Evolutionary conservation across 768 basidiomycete genomes (phyloP).

Genomic region (Lactifluus volemus): DNA sequence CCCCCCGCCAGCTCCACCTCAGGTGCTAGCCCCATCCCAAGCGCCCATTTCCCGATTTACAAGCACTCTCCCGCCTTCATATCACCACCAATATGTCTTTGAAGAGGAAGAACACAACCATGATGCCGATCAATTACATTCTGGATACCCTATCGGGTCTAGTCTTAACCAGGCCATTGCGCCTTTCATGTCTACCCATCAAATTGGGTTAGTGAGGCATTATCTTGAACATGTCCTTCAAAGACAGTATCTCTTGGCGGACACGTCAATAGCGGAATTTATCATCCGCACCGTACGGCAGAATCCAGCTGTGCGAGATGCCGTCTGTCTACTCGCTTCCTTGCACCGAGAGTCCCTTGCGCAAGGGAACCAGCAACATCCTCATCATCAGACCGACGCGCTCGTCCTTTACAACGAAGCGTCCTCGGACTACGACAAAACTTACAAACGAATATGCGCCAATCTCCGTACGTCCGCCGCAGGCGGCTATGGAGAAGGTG

Average conservation of each 20-base stretch:
- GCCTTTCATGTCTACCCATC: slow-evolving; percentile 20
- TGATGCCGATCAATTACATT: slow-evolving; percentile 8
- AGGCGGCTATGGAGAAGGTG: slow-evolving; percentile 41
- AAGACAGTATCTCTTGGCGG: slow-evolving; percentile 64
- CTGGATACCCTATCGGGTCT: slow-evolving; percentile 19
- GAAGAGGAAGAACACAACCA: slow-evolving; percentile 18
- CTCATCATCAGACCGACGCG: not conserved
- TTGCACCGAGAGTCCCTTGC: slow-evolving; percentile 37
- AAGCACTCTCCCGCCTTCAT: slow-evolving; percentile 14
- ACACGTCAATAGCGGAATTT: slow-evolving; percentile 35
- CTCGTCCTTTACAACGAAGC: not conserved
- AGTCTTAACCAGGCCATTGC: slow-evolving; percentile 18
- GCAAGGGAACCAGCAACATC: not conserved
- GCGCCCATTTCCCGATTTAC: slow-evolving; percentile 1
- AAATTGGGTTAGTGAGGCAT: slow-evolving; percentile 29
- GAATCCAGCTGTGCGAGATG: slow-evolving; percentile 42
- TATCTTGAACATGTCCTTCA: slow-evolving; percentile 57
- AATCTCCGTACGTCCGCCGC: slow-evolving; percentile 15
- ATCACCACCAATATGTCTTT: slow-evolving; percentile 14
- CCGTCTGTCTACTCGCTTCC: slow-evolving; percentile 54
- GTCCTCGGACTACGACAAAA: slow-evolving; percentile 12
- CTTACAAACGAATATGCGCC: slow-evolving; percentile 22
- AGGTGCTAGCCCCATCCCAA: not conserved
- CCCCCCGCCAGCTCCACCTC: not conserved
- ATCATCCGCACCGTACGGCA: slow-evolving; percentile 43